A percentile compares a stretch with the other conserved stretches of the same genome.
Evolutionary conservation across 1,284 basidiomycete species (phyloP).

Genomic region (Psilocybe mexicana): DNA sequence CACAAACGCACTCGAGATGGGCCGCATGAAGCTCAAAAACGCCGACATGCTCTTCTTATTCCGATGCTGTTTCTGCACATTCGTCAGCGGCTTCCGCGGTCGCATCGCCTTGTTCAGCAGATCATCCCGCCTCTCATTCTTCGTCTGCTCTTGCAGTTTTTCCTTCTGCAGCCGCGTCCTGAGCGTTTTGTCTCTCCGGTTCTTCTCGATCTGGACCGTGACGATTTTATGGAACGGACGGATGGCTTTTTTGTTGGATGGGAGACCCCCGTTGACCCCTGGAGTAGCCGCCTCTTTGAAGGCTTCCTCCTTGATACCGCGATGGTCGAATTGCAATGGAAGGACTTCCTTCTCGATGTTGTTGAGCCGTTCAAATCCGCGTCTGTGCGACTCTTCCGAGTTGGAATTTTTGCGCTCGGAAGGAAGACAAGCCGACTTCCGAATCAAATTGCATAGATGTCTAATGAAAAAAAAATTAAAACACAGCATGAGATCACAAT

Average conservation of each 20-base stretch:
- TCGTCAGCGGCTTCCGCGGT: constrained; percentile 45
- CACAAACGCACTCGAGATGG: constrained; percentile 79
- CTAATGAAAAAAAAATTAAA: constrained; percentile 36
- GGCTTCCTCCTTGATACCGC: constrained; percentile 72
- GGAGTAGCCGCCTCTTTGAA: constrained; percentile 57
- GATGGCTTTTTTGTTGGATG: constrained; percentile 49
- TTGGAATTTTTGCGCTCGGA: constrained; percentile 43
- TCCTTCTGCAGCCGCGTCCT: constrained; percentile 70
- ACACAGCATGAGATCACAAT: constrained; percentile 3
- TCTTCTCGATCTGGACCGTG: constrained; percentile 71
- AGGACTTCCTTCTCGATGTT: constrained; percentile 69
- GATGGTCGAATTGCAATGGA: constrained; percentile 61
- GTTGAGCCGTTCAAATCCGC: constrained; percentile 72
- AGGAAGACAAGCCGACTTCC: constrained; percentile 46
- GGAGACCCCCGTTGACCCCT: constrained; percentile 34
- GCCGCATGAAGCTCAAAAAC: constrained; percentile 82
- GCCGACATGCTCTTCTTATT: constrained; percentile 84
- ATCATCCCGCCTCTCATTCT: constrained; percentile 71
- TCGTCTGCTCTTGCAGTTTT: constrained; percentile 69
- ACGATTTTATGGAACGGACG: constrained; percentile 71
- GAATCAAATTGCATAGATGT: constrained; percentile 64
- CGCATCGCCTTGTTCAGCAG: constrained; percentile 72
- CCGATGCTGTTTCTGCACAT: constrained; percentile 64
- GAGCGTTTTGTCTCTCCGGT: constrained; percentile 68
- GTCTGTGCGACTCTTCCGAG: constrained; percentile 57